These are phyloP conservation scores for Fusarium lateritium DNA, from an alignment of 2,329 filamentous ascomycete genomes.

Conservation along the genomic window DNA sequence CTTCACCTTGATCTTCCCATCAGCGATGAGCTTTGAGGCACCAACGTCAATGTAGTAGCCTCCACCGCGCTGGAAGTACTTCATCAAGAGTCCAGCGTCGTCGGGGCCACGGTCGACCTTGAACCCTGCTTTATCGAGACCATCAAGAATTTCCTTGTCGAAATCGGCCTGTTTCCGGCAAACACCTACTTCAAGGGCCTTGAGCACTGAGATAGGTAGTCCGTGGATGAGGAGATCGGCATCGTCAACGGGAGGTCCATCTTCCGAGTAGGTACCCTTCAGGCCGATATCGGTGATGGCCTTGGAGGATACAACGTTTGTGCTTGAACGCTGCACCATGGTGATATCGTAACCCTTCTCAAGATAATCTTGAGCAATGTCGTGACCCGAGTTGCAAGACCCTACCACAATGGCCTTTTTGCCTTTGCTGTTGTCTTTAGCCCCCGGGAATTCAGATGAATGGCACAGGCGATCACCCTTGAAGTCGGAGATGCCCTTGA, in stretches of 20 bases:
- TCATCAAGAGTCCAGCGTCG: slow-evolving; percentile 69
- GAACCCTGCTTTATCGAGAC: slow-evolving; percentile 72
- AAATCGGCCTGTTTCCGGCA: slow-evolving; percentile 52
- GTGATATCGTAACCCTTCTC: slow-evolving; percentile 78
- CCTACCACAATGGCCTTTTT: slow-evolving; percentile 77
- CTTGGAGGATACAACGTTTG: slow-evolving; percentile 72
- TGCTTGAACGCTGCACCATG: slow-evolving; percentile 77
- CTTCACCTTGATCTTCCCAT: slow-evolving; percentile 75
- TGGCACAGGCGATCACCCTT: slow-evolving; percentile 73
- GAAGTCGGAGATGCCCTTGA: slow-evolving; percentile 72
- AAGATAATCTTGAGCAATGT: slow-evolving; percentile 77
- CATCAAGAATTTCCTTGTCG: slow-evolving; percentile 58
- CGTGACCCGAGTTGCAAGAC: slow-evolving; percentile 77
- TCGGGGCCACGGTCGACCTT: slow-evolving; percentile 71
- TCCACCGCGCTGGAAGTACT: slow-evolving; percentile 76
- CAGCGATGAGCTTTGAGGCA: slow-evolving; percentile 71
- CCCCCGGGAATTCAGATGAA: slow-evolving; percentile 72
- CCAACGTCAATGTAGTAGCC: slow-evolving; percentile 82
- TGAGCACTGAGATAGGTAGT: slow-evolving; percentile 71
- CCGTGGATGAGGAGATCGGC: slow-evolving; percentile 74
- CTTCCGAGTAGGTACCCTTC: slow-evolving; percentile 65
- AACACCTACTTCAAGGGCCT: slow-evolving; percentile 67
- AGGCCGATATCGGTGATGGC: slow-evolving; percentile 68
- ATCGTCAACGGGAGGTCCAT: slow-evolving; percentile 73
- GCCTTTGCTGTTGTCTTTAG: slow-evolving; percentile 60